These are phyloP conservation scores for Yamadazyma mexicana DNA, from an alignment of 1,139 yeast genomes.

Conservation along the genomic window DNA sequence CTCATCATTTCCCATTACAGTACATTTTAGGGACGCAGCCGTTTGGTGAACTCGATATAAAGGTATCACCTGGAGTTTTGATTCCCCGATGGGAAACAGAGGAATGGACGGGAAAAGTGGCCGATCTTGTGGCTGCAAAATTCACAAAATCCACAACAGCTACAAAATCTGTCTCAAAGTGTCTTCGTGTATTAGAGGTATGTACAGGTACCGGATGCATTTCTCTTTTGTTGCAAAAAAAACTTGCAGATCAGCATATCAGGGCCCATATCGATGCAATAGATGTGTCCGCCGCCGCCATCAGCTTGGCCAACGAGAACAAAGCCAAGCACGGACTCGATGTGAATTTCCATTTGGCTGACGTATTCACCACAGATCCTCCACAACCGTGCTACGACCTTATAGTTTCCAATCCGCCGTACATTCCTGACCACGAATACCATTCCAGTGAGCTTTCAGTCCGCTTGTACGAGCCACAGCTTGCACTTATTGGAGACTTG, in stretches of 20 bases:
- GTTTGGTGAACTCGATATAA: constrained; percentile 66
- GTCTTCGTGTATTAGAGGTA: constrained; percentile 55
- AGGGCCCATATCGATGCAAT: constrained; percentile 22
- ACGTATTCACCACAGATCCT: constrained; percentile 22
- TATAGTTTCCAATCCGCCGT: constrained; percentile 87
- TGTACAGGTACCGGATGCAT: constrained; percentile 95
- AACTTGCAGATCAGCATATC: constrained; percentile 21
- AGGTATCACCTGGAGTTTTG: constrained; percentile 64
- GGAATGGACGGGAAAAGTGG: constrained; percentile 64
- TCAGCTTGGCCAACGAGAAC: constrained; percentile 52
- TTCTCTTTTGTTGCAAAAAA: constrained; percentile 50
- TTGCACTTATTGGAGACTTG: constrained; percentile 74
- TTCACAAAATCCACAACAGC: background rate
- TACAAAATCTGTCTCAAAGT: constrained; percentile 1
- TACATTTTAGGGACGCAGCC: constrained; percentile 86
- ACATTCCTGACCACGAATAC: constrained; percentile 57
- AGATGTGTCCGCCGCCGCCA: constrained; percentile 61
- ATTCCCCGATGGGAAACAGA: constrained; percentile 97
- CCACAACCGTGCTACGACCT: constrained; percentile 37
- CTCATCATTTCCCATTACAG: constrained; percentile 66
- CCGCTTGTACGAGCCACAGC: constrained; percentile 64
- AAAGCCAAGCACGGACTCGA: constrained; percentile 11
- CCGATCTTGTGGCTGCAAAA: constrained; percentile 4
- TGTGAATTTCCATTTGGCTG: constrained; percentile 22
- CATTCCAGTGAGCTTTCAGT: constrained; percentile 58